Conservation (phyloP, 2,329 filamentous ascomycete genomes). For the Hortaea sp. region DNA sequence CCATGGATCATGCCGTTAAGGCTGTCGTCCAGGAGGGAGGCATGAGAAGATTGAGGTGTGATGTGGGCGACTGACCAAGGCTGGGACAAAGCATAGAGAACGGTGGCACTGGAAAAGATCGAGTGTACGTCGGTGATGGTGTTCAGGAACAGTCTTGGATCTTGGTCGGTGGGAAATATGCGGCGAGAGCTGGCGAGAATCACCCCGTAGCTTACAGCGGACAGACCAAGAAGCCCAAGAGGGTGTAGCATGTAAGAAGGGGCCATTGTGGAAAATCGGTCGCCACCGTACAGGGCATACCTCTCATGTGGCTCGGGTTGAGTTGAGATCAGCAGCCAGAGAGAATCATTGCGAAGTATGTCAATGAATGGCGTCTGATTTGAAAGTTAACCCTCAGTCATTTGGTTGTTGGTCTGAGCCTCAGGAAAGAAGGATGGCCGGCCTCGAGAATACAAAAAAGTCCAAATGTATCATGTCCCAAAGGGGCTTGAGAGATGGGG, state of each 20-base stretch:
- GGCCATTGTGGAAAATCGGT: no score
- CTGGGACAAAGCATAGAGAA: not conserved
- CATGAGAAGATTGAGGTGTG: not conserved
- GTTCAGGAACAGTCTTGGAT: not conserved
- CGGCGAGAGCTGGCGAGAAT: not conserved
- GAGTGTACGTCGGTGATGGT: not conserved
- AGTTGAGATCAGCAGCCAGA: no score
- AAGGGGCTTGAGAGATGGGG: no score
- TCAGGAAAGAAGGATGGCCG: no score
- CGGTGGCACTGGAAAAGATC: not conserved
- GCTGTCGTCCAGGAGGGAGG: not conserved
- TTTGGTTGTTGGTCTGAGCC: no score
- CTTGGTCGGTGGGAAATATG: not conserved
- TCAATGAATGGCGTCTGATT: no score
- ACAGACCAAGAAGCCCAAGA: not conserved
- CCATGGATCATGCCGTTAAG: constrained; percentile 8
- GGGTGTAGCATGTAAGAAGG: not conserved
- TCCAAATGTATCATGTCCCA: no score
- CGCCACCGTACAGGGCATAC: no score
- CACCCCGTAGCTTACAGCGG: not conserved
- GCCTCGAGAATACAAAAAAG: no score
- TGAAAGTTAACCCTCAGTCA: no score
- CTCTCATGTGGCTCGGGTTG: no score
- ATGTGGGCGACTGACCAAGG: not conserved
- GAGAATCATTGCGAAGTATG: no score